Percentiles rank a stretch among this genome's conserved stretches.
Evolutionary conservation across 2,329 filamentous ascomycete species (phyloP).

Genomic region (Ophiosphaerella herpotricha): DNA sequence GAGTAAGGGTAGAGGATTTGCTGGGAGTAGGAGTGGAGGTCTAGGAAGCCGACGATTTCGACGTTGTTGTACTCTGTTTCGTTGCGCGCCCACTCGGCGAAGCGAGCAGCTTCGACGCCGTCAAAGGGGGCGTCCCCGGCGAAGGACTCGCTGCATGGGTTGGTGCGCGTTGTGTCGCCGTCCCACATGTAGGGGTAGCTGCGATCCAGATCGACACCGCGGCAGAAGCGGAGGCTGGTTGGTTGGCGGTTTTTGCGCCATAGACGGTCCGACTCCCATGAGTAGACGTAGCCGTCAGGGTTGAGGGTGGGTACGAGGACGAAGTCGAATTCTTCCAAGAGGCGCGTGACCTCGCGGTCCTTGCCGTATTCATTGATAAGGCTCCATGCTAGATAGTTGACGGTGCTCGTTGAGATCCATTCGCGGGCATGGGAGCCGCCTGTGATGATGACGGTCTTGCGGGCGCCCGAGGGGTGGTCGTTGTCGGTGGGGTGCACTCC

Average conservation of each 20-base stretch:
- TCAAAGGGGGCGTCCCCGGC: conserved; percentile 83
- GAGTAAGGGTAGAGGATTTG: conserved; percentile 92
- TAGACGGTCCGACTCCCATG: conserved; percentile 86
- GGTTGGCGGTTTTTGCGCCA: conserved; percentile 94
- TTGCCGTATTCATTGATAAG: conserved; percentile 84
- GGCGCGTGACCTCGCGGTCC: conserved; percentile 68
- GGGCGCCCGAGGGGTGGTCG: conserved; percentile 52
- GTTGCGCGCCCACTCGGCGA: conserved; percentile 83
- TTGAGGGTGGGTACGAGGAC: conserved; percentile 88
- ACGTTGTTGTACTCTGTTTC: conserved; percentile 72
- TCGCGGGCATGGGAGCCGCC: conserved; percentile 92
- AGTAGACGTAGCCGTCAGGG: conserved; percentile 92
- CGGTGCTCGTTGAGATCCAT: conserved; percentile 93
- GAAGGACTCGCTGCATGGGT: conserved; percentile 91
- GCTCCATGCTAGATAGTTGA: conserved; percentile 88
- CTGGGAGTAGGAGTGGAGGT: conserved; percentile 94
- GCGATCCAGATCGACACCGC: conserved; percentile 86
- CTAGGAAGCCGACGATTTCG: conserved; percentile 81
- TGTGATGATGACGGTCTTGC: conserved; percentile 79
- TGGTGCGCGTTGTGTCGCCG: conserved; percentile 62
- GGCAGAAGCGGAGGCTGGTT: conserved; percentile 81
- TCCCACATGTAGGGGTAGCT: conserved; percentile 87
- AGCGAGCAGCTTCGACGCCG: conserved; percentile 73
- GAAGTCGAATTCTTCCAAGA: conserved; percentile 84
- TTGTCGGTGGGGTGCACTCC: conserved; percentile 63